Conservation (phyloP, 2,329 filamentous ascomycete species). For the Colletotrichum zoysiae region DNA sequence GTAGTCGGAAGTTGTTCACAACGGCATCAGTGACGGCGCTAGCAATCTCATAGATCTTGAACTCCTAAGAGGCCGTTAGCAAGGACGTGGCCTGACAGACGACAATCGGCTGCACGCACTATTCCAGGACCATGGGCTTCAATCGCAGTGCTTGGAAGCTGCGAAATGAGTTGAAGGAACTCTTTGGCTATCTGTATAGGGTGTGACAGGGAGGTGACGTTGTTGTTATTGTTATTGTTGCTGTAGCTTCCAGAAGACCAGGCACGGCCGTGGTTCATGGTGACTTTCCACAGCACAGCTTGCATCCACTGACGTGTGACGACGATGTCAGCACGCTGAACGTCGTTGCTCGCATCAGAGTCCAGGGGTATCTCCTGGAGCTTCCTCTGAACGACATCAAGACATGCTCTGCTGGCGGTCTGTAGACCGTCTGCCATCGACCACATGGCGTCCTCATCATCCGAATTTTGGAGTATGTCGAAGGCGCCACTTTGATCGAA, state of each 20-base stretch:
- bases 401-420: conserved; percentile 46
- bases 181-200: conserved; percentile 61
- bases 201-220: conserved; percentile 45
- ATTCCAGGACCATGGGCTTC: conserved; percentile 64
- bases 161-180: conserved; percentile 57
- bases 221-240: neutral
- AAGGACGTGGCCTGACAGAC: neutral
- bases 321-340: conserved; percentile 62
- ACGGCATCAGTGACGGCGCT: conserved; percentile 58
- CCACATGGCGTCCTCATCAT: conserved; percentile 49
- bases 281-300: conserved; percentile 60
- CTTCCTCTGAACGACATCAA: conserved; percentile 57
- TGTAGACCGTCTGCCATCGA: conserved; percentile 44
- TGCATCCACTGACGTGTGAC: conserved; percentile 66
- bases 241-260: conserved; percentile 30
- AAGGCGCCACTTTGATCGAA: conserved; percentile 64
- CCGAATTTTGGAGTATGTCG: conserved; percentile 57
- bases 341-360: conserved; percentile 58
- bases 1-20: conserved; percentile 46
- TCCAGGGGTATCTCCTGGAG: conserved; percentile 56
- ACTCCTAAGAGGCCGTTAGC: conserved; percentile 47
- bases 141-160: conserved; percentile 59
- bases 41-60: conserved; percentile 62
- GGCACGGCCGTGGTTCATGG: conserved; percentile 50
- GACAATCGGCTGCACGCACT: conserved; percentile 39